phyloP scores from a whole-genome alignment of 2,329 filamentous ascomycete genomes.

The Colletotrichum endophyticum region DNA sequence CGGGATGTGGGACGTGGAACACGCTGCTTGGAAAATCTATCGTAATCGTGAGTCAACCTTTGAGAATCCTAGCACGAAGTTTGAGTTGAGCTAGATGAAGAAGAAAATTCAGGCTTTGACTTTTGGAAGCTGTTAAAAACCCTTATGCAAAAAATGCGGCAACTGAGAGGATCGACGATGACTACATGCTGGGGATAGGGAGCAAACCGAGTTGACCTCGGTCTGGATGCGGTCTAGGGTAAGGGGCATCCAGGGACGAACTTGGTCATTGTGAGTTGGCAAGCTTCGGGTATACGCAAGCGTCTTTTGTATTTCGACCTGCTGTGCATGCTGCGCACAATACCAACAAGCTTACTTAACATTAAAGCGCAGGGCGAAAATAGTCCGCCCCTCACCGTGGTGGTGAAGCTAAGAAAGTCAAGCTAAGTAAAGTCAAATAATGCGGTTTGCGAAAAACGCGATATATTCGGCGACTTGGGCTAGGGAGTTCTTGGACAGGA shows the following conservation, averaged over 20 bases:
- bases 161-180: background rate
- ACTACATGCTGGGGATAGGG: background rate
- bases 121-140: background rate
- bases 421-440: background rate
- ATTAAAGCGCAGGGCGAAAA: background rate
- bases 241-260: background rate
- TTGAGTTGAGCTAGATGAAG: background rate
- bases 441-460: background rate
- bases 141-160: background rate
- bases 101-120: background rate
- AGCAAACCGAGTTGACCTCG: background rate
- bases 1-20: background rate
- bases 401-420: background rate
- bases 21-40: background rate
- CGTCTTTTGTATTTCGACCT: background rate
- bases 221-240: background rate
- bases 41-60: background rate
- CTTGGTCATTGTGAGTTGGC: background rate
- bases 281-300: background rate
- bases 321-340: background rate
- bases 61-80: background rate
- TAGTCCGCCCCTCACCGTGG: background rate
- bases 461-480: background rate
- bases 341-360: background rate
- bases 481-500: too few relatives aligned